Evolutionary conservation across 2,329 filamentous ascomycete genomes (phyloP).

Genomic region (Penicillium freii): DNA sequence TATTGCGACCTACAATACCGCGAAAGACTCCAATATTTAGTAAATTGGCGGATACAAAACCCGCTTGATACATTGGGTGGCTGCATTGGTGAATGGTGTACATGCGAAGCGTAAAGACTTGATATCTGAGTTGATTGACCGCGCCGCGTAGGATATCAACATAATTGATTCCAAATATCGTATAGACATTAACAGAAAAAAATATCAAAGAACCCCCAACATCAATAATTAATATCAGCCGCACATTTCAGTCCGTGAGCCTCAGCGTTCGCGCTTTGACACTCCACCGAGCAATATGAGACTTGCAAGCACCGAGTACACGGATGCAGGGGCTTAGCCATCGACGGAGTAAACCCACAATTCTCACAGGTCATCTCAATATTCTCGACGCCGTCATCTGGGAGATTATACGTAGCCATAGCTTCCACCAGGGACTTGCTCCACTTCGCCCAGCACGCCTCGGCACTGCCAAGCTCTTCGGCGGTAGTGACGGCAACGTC

Average conservation of each 20-base stretch:
- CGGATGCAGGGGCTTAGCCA: neutral
- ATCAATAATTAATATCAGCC: neutral
- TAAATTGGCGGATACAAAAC: no score
- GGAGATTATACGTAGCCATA: neutral
- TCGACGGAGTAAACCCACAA: constrained; percentile 5
- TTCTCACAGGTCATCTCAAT: neutral
- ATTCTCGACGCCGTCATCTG: neutral
- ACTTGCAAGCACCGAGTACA: neutral
- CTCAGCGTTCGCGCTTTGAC: neutral
- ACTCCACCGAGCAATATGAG: constrained; percentile 1
- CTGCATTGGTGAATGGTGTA: no score
- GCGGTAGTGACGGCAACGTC: neutral
- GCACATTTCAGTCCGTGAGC: neutral
- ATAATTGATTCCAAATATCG: neutral
- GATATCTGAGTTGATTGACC: no score
- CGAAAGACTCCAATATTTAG: no score
- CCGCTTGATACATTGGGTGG: no score
- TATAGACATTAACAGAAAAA: neutral
- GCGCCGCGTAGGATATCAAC: neutral
- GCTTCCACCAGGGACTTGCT: neutral
- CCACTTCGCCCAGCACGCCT: neutral
- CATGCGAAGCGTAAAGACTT: no score
- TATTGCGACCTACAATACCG: no score
- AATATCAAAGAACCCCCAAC: neutral
- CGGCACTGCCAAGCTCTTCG: neutral